Evolutionary conservation across 768 basidiomycete species (phyloP), one percentile per base, ranked within the genome.

Genomic region (Coprinellus aureogranulatus): DNA sequence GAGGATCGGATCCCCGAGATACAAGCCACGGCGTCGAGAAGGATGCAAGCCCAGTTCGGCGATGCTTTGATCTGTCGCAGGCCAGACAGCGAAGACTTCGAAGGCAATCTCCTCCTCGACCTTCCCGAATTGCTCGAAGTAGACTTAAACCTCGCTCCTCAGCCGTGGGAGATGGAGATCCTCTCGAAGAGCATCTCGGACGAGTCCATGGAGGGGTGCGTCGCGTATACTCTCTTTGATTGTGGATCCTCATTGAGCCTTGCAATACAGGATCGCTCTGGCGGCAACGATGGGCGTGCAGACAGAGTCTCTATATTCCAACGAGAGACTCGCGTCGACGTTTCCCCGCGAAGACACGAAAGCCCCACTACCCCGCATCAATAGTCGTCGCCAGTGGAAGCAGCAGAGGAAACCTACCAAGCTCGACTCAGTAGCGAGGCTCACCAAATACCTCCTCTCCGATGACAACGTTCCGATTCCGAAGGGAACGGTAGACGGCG

Each of bases 31-130:
- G 48, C 23, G 10, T 31, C 31, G 12, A 1, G 12, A 20, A 14
- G 41, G n/a, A 30, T 59, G 42, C 57, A 48, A 25, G 14, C 16
- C 2, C 14, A 59, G 52, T 59, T 59, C 30, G 40, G 20, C 3
- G 44, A 37, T 12, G 22, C 20, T 22, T 6, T 59, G 20, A 53
- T 59, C 14, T 22, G 44, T 2, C 40, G 50, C 8, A 46, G 18
- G 3, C 25, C 27, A 4, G 30, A 31, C 14, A 59, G 57, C 45
- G 22, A 31, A 8, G 53, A 48, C 26, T 46, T 34, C 22, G 26
- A 53, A 4, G 44, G 27, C 1, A 18, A 23, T 2, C 41, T 28
- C 10, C 44, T 59, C 22, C 37, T 59, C 41, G 3, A 20, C n/a
- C 27, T 59, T 11, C 57, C 57, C 18, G 34, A 12, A 16, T 16